phyloP scores from a whole-genome alignment of 2,329 filamentous ascomycete genomes.

The Clarireedia paspali region DNA sequence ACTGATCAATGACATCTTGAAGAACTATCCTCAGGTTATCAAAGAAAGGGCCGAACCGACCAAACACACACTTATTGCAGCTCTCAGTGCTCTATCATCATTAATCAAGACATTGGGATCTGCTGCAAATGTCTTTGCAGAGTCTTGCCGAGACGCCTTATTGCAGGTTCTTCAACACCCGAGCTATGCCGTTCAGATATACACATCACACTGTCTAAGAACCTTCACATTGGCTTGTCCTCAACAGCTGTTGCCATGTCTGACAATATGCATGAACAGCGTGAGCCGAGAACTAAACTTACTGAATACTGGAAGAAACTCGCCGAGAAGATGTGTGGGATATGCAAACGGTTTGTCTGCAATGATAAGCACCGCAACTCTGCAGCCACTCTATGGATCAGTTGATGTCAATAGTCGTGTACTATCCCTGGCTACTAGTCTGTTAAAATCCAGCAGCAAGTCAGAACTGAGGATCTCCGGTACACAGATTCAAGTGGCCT shows the following conservation, averaged over 20 bases:
- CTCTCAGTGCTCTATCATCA: conserved; percentile 71
- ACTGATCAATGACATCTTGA: conserved; percentile 80
- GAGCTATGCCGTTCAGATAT: conserved; percentile 91
- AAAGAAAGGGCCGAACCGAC: conserved; percentile 82
- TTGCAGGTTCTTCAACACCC: conserved; percentile 89
- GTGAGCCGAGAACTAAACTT: conserved; percentile 78
- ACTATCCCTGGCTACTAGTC: conserved; percentile 79
- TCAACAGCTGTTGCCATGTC: conserved; percentile 80
- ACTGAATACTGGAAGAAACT: conserved; percentile 66
- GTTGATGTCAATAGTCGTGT: conserved; percentile 92
- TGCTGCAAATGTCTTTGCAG: conserved; percentile 70
- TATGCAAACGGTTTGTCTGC: conserved; percentile 89
- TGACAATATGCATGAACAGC: conserved; percentile 96
- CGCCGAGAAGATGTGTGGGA: conserved; percentile 75
- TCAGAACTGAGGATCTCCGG: conserved; percentile 86
- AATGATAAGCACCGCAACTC: conserved; percentile 79
- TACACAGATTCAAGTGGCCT: conserved; percentile 94
- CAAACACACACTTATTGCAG: conserved; percentile 75
- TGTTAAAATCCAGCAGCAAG: conserved; percentile 86
- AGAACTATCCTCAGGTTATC: conserved; percentile 86
- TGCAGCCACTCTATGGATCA: conserved; percentile 86
- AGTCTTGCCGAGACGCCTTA: conserved; percentile 76
- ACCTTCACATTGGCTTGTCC: conserved; percentile 85
- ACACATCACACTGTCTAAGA: conserved; percentile 78
- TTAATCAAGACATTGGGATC: conserved; percentile 76